phyloP scores from a whole-genome alignment of 2,329 filamentous ascomycete genomes.

The Dothidotthia symphoricarpi region DNA sequence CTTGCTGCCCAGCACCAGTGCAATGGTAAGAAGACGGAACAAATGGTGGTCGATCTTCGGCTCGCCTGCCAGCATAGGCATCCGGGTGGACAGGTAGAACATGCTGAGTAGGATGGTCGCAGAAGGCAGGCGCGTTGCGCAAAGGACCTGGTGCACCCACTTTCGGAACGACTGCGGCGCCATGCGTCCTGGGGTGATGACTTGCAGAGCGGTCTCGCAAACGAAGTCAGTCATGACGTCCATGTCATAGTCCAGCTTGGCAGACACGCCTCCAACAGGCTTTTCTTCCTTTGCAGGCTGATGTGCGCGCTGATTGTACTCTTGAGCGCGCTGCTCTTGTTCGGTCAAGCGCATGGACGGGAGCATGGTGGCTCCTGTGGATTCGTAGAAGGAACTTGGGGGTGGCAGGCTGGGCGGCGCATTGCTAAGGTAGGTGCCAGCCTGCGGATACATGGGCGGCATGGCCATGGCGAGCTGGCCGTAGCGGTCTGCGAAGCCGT shows the following conservation, averaged over 20 bases:
- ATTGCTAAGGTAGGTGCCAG: constrained; percentile 41
- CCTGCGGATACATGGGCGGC: constrained; percentile 43
- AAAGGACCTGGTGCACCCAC: constrained; percentile 87
- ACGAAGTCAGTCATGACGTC: constrained; percentile 95
- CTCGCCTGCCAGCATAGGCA: constrained; percentile 66
- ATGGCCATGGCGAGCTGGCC: constrained; percentile 44
- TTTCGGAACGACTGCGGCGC: constrained; percentile 78
- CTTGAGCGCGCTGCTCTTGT: constrained; percentile 44
- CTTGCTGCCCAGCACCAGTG: constrained; percentile 85
- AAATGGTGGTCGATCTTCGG: constrained; percentile 64
- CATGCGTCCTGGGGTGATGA: constrained; percentile 61
- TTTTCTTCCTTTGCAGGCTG: constrained; percentile 60
- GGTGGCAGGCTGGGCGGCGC: constrained; percentile 38
- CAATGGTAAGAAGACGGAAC: constrained; percentile 83
- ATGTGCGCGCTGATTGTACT: constrained; percentile 39
- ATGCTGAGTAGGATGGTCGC: constrained; percentile 88
- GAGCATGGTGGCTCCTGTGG: constrained; percentile 46
- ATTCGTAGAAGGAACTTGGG: constrained; percentile 46
- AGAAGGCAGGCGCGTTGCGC: constrained; percentile 83
- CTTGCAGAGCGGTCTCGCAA: constrained; percentile 78
- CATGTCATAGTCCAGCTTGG: constrained; percentile 95
- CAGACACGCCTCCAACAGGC: constrained; percentile 81
- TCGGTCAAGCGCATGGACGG: constrained; percentile 48
- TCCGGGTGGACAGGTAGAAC: constrained; percentile 81
- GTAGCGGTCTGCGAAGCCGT: constrained; percentile 50